A percentile compares a stretch with the other conserved stretches of the same genome.
Evolutionary conservation across 495 filamentous ascomycete genomes (phyloP).

Genomic region (Neurospora sp.): DNA sequence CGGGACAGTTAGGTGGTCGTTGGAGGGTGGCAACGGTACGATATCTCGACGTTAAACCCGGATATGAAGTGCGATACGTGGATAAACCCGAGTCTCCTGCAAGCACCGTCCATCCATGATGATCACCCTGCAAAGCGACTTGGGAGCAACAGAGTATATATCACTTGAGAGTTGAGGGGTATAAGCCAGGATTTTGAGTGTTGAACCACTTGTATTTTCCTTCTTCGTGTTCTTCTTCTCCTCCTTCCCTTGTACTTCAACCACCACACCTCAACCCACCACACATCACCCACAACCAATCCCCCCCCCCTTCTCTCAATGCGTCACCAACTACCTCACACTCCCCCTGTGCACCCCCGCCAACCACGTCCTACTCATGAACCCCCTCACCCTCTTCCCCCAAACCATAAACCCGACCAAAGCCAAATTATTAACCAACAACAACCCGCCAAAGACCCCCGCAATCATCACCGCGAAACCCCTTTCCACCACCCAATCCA

Average conservation of each 20-base stretch:
- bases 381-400: constrained; percentile 45
- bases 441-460: constrained; percentile 44
- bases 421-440: constrained; percentile 46
- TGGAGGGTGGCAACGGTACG: neutral
- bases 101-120: neutral
- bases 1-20: neutral
- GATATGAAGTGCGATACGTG: neutral
- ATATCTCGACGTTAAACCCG: neutral
- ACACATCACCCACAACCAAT: too few relatives aligned
- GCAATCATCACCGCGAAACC: constrained; percentile 50
- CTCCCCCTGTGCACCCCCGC: neutral
- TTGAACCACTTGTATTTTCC: too few relatives aligned
- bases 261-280: too few relatives aligned
- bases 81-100: neutral
- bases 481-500: constrained; percentile 46
- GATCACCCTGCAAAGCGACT: neutral
- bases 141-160: too few relatives aligned
- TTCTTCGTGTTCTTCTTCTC: too few relatives aligned
- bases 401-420: constrained; percentile 46
- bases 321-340: neutral
- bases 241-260: too few relatives aligned
- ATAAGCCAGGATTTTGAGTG: too few relatives aligned
- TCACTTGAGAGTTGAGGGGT: too few relatives aligned
- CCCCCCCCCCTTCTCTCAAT: too few relatives aligned
- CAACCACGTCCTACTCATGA: constrained; percentile 43